Conservation (phyloP, 2,329 filamentous ascomycete species). For the Aureobasidium musti region DNA sequence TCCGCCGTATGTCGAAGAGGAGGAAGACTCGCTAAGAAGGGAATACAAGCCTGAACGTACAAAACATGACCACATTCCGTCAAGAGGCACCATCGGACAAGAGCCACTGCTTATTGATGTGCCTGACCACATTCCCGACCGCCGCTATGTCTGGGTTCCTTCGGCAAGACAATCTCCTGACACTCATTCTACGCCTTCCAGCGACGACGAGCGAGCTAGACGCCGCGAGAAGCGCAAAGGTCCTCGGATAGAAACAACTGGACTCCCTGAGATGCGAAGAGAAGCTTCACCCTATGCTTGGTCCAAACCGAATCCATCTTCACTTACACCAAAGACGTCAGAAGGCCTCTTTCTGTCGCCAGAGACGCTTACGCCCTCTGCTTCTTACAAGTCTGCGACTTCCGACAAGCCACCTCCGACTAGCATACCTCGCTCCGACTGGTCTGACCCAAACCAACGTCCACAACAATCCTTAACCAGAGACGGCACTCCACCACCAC, state of each 20-base stretch:
- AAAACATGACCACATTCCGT: conserved; percentile 57
- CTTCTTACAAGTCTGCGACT: conserved; percentile 33
- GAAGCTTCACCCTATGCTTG: conserved; percentile 52
- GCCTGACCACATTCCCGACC: conserved; percentile 51
- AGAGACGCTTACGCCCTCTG: conserved; percentile 48
- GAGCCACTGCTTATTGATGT: conserved; percentile 67
- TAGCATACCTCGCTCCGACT: conserved; percentile 5
- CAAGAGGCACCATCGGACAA: conserved; percentile 68
- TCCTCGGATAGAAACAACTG: conserved; percentile 40
- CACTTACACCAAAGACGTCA: conserved; percentile 37
- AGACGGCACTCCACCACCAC: conserved; percentile 13
- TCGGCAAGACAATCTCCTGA: conserved; percentile 32
- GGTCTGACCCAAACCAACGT: neutral
- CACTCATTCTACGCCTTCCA: conserved; percentile 40
- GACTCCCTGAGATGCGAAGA: conserved; percentile 46
- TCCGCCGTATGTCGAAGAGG: conserved; percentile 69
- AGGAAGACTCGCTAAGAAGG: conserved; percentile 61
- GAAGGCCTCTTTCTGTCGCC: conserved; percentile 52
- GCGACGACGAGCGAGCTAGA: conserved; percentile 42
- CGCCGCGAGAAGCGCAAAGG: conserved; percentile 37
- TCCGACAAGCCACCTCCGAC: neutral
- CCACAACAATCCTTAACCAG: conserved; percentile 5
- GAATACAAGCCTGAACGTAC: conserved; percentile 55
- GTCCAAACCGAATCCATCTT: conserved; percentile 38
- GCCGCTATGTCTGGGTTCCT: conserved; percentile 63